These are phyloP conservation scores for Mycena venus DNA, from an alignment of 768 basidiomycete species.

Conservation along the genomic window DNA sequence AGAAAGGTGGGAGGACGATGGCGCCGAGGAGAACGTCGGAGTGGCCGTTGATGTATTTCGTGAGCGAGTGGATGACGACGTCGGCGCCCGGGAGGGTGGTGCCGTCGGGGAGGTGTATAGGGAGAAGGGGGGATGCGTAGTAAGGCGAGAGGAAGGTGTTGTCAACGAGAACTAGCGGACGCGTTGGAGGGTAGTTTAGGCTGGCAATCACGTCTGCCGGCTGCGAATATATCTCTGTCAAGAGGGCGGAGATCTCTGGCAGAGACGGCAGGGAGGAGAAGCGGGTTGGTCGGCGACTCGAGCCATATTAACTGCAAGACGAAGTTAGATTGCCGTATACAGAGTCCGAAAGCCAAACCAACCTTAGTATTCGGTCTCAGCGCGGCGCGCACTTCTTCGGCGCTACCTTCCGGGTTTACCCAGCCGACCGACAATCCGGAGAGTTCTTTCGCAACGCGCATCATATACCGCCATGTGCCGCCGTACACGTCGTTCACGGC, in stretches of 20 bases:
- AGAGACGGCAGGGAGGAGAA: constrained; percentile 90
- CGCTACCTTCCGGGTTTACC: constrained; percentile 80
- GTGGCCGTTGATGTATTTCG: constrained; percentile 95
- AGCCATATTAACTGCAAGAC: constrained; percentile 88
- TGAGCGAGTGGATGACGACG: constrained; percentile 85
- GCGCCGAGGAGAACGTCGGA: constrained; percentile 95
- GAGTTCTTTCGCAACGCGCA: constrained; percentile 68
- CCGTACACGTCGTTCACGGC: constrained; percentile 96
- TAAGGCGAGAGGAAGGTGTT: constrained; percentile 96
- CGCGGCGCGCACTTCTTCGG: constrained; percentile 75
- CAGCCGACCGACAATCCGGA: constrained; percentile 83
- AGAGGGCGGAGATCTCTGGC: constrained; percentile 71
- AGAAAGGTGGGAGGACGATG: constrained; percentile 75
- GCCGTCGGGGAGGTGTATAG: constrained; percentile 24
- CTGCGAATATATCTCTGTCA: constrained; percentile 35
- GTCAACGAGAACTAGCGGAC: constrained; percentile 90
- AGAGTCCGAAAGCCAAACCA: constrained; percentile 29
- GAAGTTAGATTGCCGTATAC: neutral
- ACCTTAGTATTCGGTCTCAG: constrained; percentile 88
- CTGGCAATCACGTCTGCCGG: constrained; percentile 28
- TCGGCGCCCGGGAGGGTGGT: constrained; percentile 74
- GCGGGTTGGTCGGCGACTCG: constrained; percentile 96
- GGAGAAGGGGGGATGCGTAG: constrained; percentile 87
- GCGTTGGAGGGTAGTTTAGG: constrained; percentile 70
- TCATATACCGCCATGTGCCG: constrained; percentile 91